Conservation (phyloP, 139 green algal species). For the Gonium pectorale region DNA sequence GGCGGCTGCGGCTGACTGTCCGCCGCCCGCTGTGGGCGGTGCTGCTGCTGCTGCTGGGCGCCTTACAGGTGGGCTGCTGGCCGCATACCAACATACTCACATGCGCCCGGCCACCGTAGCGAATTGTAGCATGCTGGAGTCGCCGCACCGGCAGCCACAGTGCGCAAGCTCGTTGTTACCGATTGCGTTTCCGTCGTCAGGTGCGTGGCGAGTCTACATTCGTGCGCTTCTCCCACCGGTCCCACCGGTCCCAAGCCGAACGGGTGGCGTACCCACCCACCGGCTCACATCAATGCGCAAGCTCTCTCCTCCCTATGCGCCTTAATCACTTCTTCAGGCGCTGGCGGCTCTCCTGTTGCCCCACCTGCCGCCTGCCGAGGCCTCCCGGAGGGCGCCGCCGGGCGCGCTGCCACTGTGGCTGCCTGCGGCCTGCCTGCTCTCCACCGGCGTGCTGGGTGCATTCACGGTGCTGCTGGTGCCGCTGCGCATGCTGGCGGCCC, state of each 20-base stretch:
- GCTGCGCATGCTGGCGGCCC: no score
- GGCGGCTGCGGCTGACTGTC: neutral
- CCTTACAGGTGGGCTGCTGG: slow-evolving; percentile 15
- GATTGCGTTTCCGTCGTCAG: no score
- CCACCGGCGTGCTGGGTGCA: neutral
- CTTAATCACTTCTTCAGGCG: neutral
- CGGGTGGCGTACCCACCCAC: no score
- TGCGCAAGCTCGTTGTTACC: no score
- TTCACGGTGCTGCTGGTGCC: neutral
- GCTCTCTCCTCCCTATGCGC: neutral
- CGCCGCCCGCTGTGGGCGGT: neutral
- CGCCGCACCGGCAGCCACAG: no score
- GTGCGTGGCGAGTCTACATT: no score
- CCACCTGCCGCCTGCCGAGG: neutral
- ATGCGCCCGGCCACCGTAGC: no score
- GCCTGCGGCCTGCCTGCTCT: neutral
- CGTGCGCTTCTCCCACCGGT: no score
- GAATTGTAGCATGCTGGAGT: no score
- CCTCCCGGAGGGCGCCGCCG: neutral
- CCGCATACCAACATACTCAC: no score
- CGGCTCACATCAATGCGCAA: no score
- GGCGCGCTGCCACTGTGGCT: slow-evolving; percentile 21
- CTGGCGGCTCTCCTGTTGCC: neutral
- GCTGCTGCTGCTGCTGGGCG: slow-evolving; percentile 12
- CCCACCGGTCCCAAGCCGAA: no score